Conservation (phyloP, 805 yeast species). For the Clavispora carvajalis region DNA sequence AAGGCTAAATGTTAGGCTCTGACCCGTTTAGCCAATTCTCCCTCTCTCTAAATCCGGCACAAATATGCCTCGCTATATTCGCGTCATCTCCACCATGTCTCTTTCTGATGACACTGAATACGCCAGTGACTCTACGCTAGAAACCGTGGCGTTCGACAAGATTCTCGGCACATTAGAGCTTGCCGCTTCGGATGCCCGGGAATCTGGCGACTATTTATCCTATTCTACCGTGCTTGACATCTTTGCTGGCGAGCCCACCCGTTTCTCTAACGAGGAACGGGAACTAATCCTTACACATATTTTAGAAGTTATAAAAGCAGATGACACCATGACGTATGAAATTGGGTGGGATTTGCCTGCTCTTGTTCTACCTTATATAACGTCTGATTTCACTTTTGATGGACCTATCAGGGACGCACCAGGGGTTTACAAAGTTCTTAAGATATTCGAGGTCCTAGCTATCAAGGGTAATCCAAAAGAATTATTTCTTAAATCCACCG, state of each 20-base stretch:
- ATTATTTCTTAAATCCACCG: constrained; percentile 65
- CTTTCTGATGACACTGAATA: constrained; percentile 9
- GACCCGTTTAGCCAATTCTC: too few species aligned
- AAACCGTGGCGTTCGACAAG: constrained; percentile 16
- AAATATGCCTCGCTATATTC: background rate
- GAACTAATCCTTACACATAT: constrained; percentile 44
- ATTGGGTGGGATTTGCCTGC: constrained; percentile 93
- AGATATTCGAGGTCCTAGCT: constrained; percentile 60
- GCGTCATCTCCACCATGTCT: constrained; percentile 5
- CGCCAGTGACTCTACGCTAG: constrained; percentile 12
- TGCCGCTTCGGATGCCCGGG: constrained; percentile 33
- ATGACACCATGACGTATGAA: constrained; percentile 51
- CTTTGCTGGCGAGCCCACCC: constrained; percentile 43
- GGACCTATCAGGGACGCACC: constrained; percentile 33
- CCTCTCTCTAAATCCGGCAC: background rate
- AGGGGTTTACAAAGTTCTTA: constrained; percentile 34
- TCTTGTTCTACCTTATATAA: constrained; percentile 53
- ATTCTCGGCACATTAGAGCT: constrained; percentile 23
- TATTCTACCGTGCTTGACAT: constrained; percentile 71
- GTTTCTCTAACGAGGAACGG: constrained; percentile 47
- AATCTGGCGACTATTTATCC: constrained; percentile 57
- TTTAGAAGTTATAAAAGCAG: constrained; percentile 33
- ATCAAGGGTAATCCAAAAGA: constrained; percentile 76
- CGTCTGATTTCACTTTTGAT: constrained; percentile 24
- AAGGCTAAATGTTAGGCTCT: too few species aligned